Base-by-base conservation (phyloP, 352 stramenopile genomes). In the Globisporangium takayamanum region DNA sequence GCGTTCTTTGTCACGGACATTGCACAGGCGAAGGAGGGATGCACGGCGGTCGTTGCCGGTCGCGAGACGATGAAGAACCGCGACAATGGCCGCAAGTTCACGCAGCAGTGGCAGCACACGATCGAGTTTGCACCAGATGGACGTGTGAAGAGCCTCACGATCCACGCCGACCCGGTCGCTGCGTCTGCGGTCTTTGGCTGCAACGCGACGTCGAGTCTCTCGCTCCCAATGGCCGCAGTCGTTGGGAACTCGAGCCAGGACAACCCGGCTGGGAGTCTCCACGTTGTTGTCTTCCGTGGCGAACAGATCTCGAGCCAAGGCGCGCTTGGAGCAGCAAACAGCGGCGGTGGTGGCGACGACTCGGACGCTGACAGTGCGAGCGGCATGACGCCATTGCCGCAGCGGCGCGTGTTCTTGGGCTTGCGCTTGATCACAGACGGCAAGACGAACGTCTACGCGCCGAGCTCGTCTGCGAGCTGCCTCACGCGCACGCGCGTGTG, bases 1-100 rank as follows among this genome's bases (percentile, higher is more conserved):
- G 79, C 82, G 33, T 95, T 95, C 61, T 93, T 93, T 55, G 86
- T 95, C 28, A 94, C 84, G 16, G 84, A 95, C 63, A 93, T 95
- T 58, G 86, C 86, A 7, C 86, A 94, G 60, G 79, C 82, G 12
- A 89, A 89, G 37, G 84, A 91, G 59, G 86, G 86, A 22, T 88
- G 70, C 62, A 94, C 84, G 5, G 86, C 86, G 0, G 84, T 95
- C 6, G 84, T 95, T 0, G 82, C 84, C 15, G 86, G 86, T 5
- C 70, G 86, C 33, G 86, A 95, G 59, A 95, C 86, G 18, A 94
- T 95, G 84, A 92, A 92, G 62, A 95, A 94, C 63, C 73, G 84
- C 57, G 79, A 92, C 63, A 95, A 94, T 52, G 79, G 80, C 33
- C 82, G 86, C 59, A 93, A 90, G 61, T 95, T 95, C 54, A 94